Conservation (phyloP, 305 asterid species). For the Solanum hybrid region DNA sequence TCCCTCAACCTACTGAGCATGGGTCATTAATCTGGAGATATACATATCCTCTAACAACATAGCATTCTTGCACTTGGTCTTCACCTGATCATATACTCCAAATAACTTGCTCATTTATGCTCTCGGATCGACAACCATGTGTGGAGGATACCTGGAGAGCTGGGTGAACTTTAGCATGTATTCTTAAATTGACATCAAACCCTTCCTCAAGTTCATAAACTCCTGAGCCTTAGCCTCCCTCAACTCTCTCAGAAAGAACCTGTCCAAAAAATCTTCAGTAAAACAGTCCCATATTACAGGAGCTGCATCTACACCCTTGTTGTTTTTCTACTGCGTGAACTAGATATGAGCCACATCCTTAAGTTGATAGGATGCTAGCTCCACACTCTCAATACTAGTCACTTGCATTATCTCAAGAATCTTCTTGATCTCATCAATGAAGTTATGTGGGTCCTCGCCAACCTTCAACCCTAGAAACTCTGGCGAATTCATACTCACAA, state of each 20-base stretch:
- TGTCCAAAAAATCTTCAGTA: neutral
- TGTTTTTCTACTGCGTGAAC: neutral
- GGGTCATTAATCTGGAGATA: neutral
- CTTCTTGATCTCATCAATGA: neutral
- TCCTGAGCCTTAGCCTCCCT: neutral
- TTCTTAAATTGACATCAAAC: neutral
- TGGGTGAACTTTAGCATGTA: neutral
- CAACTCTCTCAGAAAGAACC: neutral
- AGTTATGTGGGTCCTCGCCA: neutral
- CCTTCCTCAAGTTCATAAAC: neutral
- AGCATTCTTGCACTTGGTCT: neutral
- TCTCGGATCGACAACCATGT: neutral
- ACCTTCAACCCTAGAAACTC: neutral
- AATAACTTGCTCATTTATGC: neutral
- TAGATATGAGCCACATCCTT: neutral
- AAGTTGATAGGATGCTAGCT: neutral
- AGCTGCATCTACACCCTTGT: neutral
- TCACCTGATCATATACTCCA: neutral
- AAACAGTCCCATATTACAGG: neutral
- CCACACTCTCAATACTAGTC: neutral
- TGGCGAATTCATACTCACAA: neutral
- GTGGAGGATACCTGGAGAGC: neutral
- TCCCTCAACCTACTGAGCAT: neutral
- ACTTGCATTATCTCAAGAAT: neutral
- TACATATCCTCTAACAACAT: neutral